These are phyloP conservation scores for Penicilliopsis zonata DNA, from an alignment of 495 filamentous ascomycete species.

Conservation along the genomic window DNA sequence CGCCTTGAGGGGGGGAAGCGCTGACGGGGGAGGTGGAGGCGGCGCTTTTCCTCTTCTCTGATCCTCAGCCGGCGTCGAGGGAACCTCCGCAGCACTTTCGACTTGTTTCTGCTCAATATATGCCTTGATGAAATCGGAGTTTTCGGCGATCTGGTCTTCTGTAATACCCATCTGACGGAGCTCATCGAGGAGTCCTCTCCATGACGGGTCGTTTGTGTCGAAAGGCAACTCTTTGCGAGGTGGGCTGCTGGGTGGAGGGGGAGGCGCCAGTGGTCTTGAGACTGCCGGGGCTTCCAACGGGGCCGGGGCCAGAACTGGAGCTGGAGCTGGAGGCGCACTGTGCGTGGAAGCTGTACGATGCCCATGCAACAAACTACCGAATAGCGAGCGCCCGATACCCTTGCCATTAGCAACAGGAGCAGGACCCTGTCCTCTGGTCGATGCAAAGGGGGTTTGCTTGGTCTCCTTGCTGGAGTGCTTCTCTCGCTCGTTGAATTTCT, in stretches of 20 bases:
- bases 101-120: constrained; percentile 75
- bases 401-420: constrained; percentile 36
- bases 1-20: constrained; percentile 37
- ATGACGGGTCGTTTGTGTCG: constrained; percentile 72
- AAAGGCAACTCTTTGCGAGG: constrained; percentile 49
- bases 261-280: constrained; percentile 36
- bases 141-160: constrained; percentile 82
- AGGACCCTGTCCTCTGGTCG: constrained; percentile 35
- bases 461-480: constrained; percentile 88
- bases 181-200: constrained; percentile 75
- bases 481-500: constrained; percentile 89
- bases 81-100: constrained; percentile 9
- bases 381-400: constrained; percentile 36
- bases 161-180: constrained; percentile 79
- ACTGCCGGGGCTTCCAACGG: constrained; percentile 35
- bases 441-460: constrained; percentile 62
- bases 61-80: constrained; percentile 15
- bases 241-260: constrained; percentile 22
- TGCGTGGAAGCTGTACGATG: constrained; percentile 56
- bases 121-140: constrained; percentile 87
- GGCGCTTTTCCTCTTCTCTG: constrained; percentile 40
- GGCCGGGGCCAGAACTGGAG: too few species aligned
- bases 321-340: constrained; percentile 34
- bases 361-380: constrained; percentile 54
- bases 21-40: constrained; percentile 46